Base-by-base conservation (phyloP, 495 filamentous ascomycete genomes). In the Daldinia caldariorum region DNA sequence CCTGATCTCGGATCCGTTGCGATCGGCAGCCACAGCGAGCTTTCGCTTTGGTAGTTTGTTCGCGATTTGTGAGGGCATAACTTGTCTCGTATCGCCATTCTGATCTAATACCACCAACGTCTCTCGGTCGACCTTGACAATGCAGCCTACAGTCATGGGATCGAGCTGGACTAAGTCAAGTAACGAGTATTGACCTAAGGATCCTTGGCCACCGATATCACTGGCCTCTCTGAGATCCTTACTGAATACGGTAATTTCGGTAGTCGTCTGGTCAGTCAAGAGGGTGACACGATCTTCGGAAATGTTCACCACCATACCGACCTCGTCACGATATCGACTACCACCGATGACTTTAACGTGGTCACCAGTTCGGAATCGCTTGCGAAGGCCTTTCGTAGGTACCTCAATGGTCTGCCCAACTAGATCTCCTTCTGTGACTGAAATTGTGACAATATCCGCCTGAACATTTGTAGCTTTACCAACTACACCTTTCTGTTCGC, bases 261-360 rank as follows among this genome's bases (percentile, higher is more conserved):
- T 88, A 80, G 94, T 93, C 58, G 86, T 94, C 72, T 94, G 90
- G 79, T 99, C 96, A 58, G 90, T 96, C 32, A 98, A 80, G 58
- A 99, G 80, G 1, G 96, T 98, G 50, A 99, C 94, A 20, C 90
- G 88, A 76, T 98, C 96, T 32, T 94, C 91, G 65, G 87, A 89
- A 66, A 97, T 95, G 76, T 92, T 90, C 49, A 97, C 92, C 12
- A 99, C 94, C 91, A 97, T 97, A 74, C 96, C 96, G 51, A 97
- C 88, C 79, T 97, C 96, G 71, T 98, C 95, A 60, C 90, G 86
- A 77, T 91, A 98, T 58, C 92, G 90, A 78, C 94, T 97, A 35
- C 94, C 94, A 45, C 95, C 94, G 74, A 97, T 97, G 67, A 97
- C 94, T 79, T 97, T 98, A 82, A 98, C 96, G 76, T 99, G 96